phyloP scores from a whole-genome alignment of 2,329 filamentous ascomycete species.

The Plenodomus tracheiphilus region DNA sequence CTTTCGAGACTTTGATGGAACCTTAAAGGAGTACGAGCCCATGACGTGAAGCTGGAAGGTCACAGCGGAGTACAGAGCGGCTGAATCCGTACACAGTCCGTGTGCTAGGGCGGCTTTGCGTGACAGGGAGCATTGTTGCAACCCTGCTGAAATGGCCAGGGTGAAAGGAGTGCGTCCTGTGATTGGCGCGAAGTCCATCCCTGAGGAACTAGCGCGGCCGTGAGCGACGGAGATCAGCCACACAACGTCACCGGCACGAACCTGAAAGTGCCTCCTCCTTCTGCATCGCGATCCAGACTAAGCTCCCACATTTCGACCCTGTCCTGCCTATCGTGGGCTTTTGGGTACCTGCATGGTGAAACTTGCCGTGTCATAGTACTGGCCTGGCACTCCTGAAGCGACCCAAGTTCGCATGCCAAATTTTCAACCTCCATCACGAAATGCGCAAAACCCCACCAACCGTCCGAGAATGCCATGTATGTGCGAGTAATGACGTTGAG shows the following conservation, averaged over 20 bases:
- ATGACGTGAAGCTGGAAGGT: background rate
- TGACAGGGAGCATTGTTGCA: conserved; percentile 8
- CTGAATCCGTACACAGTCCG: conserved; percentile 19
- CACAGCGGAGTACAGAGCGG: conserved; percentile 11
- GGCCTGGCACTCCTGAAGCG: background rate
- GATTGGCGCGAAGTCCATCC: conserved; percentile 23
- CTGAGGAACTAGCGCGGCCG: conserved; percentile 20
- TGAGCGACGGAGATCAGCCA: conserved; percentile 14
- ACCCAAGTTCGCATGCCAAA: background rate
- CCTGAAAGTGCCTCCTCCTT: conserved; percentile 11
- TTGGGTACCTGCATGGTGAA: conserved; percentile 31
- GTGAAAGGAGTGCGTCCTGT: conserved; percentile 2
- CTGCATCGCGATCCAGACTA: conserved; percentile 30
- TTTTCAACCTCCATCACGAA: background rate
- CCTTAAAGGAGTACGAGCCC: background rate
- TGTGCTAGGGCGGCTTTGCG: conserved; percentile 10
- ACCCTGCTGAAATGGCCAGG: conserved; percentile 14
- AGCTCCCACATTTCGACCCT: conserved; percentile 7
- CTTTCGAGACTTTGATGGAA: background rate
- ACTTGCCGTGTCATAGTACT: background rate
- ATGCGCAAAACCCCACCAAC: background rate
- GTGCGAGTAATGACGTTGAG: background rate
- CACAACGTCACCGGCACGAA: conserved; percentile 34
- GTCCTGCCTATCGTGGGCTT: conserved; percentile 17
- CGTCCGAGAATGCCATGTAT: background rate